phyloP scores from a whole-genome alignment of 139 green algal genomes.

The Chlamydomonas schloesseri region DNA sequence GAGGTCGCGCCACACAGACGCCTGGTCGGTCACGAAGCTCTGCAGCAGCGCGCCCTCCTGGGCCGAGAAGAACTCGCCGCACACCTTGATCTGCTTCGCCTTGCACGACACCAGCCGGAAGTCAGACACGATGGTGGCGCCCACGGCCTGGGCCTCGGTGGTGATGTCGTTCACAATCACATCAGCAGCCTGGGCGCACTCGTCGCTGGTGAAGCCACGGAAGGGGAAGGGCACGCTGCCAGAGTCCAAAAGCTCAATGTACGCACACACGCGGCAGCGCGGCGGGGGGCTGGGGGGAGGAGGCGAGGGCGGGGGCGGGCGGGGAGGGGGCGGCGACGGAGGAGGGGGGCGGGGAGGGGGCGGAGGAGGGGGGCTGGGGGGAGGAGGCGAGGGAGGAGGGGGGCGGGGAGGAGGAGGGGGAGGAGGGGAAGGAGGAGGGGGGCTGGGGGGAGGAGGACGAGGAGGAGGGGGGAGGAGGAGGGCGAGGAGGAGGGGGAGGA shows the following conservation, averaged over 20 bases:
- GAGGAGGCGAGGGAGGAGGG: too few relatives aligned
- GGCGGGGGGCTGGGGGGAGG: too few relatives aligned
- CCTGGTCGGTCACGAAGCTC: neutral
- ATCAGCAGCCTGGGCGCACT: neutral
- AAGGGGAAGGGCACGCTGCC: neutral
- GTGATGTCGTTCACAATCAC: neutral
- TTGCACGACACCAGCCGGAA: neutral
- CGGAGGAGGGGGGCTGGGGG: too few relatives aligned
- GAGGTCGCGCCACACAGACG: neutral
- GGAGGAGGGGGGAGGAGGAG: neutral
- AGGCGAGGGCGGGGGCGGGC: too few relatives aligned
- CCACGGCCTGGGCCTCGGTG: neutral
- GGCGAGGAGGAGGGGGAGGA: too few relatives aligned
- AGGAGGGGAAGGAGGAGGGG: neutral
- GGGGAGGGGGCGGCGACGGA: neutral
- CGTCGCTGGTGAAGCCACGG: neutral
- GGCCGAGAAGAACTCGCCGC: neutral
- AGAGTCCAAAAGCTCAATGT: neutral
- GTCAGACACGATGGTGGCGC: neutral
- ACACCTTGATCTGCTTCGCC: neutral
- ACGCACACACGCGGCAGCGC: neutral
- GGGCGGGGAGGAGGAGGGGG: neutral
- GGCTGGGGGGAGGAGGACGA: neutral
- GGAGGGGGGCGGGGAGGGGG: neutral
- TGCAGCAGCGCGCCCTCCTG: constrained; percentile 6